These are phyloP conservation scores for Nicotiana obtusifolia DNA, from an alignment of 257 asterid genomes.

Conservation along the genomic window DNA sequence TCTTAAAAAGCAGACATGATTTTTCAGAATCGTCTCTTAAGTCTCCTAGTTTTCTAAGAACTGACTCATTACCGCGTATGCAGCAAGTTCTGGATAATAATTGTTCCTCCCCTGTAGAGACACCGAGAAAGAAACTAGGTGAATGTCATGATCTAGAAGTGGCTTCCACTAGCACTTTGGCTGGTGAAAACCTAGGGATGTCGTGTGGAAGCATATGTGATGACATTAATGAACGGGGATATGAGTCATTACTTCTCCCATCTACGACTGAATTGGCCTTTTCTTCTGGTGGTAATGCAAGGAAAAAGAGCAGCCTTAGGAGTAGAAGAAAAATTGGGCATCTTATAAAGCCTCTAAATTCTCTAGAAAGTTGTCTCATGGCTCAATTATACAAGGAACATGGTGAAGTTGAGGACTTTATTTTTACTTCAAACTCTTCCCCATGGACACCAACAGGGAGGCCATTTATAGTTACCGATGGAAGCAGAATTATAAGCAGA, in stretches of 20 bases:
- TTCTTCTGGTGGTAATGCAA: conserved; percentile 43
- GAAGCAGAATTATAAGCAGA: conserved; percentile 48
- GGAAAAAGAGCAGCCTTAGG: conserved; percentile 45
- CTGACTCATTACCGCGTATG: conserved; percentile 15
- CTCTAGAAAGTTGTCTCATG: conserved; percentile 81
- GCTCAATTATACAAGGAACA: conserved; percentile 64
- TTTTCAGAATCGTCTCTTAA: conserved; percentile 29
- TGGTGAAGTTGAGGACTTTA: conserved; percentile 40
- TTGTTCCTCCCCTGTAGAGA: conserved; percentile 14
- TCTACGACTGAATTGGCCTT: conserved; percentile 33
- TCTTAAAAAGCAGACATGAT: conserved; percentile 32
- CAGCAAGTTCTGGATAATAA: conserved; percentile 22
- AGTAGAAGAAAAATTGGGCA: conserved; percentile 34
- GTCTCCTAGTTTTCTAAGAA: conserved; percentile 19
- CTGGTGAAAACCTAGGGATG: conserved; percentile 20
- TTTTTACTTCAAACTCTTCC: conserved; percentile 22
- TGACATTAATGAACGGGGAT: conserved; percentile 19
- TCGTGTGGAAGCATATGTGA: conserved; percentile 19
- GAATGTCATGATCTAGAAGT: conserved; percentile 26
- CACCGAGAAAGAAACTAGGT: conserved; percentile 18
- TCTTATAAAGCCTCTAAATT: conserved; percentile 43
- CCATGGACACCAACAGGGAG: conserved; percentile 28
- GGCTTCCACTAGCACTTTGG: conserved; percentile 33
- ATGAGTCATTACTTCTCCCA: conserved; percentile 29
- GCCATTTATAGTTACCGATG: conserved; percentile 55